Percentiles rank a stretch among this genome's conserved stretches.
These are phyloP conservation scores for Rheum nobile DNA, from an alignment of 148 eudicot genomes.

Conservation along the genomic window DNA sequence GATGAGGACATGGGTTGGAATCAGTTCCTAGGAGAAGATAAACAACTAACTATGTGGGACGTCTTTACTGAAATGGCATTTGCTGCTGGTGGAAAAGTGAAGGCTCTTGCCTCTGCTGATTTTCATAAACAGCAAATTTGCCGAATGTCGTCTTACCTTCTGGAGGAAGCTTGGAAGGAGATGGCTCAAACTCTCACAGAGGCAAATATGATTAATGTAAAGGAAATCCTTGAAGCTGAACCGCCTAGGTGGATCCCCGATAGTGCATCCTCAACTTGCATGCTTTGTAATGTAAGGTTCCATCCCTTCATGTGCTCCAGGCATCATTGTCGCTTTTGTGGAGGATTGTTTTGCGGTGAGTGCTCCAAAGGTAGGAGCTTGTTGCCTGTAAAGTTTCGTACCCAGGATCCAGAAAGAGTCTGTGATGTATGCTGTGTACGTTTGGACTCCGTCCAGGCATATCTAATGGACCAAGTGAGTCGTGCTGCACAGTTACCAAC, in stretches of 20 bases:
- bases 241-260: constrained; percentile 74
- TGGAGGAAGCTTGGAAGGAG: constrained; percentile 60
- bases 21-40: constrained; percentile 51
- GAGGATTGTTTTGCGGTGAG: constrained; percentile 52
- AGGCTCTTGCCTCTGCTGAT: constrained; percentile 45
- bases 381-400: constrained; percentile 47
- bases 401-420: constrained; percentile 43
- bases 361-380: constrained; percentile 68
- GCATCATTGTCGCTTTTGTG: constrained; percentile 71
- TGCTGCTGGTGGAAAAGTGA: constrained; percentile 54
- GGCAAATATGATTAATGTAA: constrained; percentile 33
- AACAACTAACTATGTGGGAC: constrained; percentile 74
- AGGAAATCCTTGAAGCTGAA: constrained; percentile 43
- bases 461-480: constrained; percentile 61
- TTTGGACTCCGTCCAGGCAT: constrained; percentile 48
- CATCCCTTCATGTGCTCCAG: constrained; percentile 67
- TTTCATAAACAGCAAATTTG: constrained; percentile 35
- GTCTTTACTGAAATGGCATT: constrained; percentile 47
- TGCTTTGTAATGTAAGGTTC: constrained; percentile 49
- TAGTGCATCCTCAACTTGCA: constrained; percentile 57
- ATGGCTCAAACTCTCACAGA: constrained; percentile 70
- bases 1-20: constrained; percentile 50
- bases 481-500: constrained; percentile 62
- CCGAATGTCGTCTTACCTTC: constrained; percentile 36
- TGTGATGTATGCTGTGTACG: constrained; percentile 67